Conservation (phyloP, 169 alveolate genomes). For the Pseudocohnilembus persalinus region DNA sequence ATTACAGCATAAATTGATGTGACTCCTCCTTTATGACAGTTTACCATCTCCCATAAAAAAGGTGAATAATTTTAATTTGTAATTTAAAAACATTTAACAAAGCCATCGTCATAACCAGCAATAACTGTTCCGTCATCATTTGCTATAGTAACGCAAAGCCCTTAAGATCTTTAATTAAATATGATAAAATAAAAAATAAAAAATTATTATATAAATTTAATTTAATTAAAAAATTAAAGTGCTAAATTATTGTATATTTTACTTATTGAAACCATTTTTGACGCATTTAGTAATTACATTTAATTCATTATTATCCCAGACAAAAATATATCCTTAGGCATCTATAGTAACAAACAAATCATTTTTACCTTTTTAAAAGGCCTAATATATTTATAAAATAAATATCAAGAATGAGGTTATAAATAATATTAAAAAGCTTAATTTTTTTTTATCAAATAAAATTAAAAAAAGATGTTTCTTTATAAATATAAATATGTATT, state of each 20-base stretch:
- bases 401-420: too few species aligned
- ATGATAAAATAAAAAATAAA: too few species aligned
- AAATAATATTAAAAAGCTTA: too few species aligned
- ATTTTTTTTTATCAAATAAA: too few species aligned
- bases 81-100: constrained; percentile 49
- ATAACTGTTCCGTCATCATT: constrained; percentile 58
- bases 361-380: constrained; percentile 48
- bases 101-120: constrained; percentile 81
- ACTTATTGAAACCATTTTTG: constrained; percentile 22
- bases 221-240: not conserved
- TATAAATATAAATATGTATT: too few species aligned
- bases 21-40: constrained; percentile 83
- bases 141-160: constrained; percentile 64
- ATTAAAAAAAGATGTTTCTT: too few species aligned
- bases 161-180: constrained; percentile 44
- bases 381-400: not conserved
- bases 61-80: constrained; percentile 36
- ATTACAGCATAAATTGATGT: constrained; percentile 63
- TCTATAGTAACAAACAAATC: constrained; percentile 77
- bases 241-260: constrained; percentile 22
- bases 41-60: constrained; percentile 70
- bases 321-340: constrained; percentile 60
- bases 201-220: too few species aligned
- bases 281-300: constrained; percentile 42
- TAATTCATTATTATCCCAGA: constrained; percentile 60